phyloP scores from a whole-genome alignment of 805 yeast genomes.

The Starmerella etchellsii region DNA sequence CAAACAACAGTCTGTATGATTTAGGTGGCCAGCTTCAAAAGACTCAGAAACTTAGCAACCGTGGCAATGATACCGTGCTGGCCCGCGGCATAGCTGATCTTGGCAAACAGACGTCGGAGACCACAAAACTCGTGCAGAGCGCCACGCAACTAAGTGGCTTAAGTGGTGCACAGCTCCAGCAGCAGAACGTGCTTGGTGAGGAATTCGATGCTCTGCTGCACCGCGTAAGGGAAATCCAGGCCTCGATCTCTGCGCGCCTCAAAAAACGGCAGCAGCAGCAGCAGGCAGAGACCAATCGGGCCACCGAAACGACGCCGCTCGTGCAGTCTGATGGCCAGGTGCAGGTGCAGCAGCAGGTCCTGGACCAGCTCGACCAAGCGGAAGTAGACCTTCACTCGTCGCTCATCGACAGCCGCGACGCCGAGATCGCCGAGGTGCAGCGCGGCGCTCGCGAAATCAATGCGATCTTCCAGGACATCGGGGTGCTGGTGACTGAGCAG shows the following conservation, averaged over 20 bases:
- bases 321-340: slow-evolving; percentile 2
- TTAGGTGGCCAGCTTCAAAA: slow-evolving; percentile 16
- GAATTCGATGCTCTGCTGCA: slow-evolving; percentile 12
- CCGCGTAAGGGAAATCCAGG: slow-evolving; percentile 9
- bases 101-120: slow-evolving; percentile 10
- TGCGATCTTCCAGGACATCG: slow-evolving; percentile 69
- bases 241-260: slow-evolving; percentile 8
- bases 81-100: slow-evolving; percentile 10
- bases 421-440: slow-evolving; percentile 58
- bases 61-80: slow-evolving; percentile 5
- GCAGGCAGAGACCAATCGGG: not conserved
- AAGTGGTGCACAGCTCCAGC: slow-evolving; percentile 1
- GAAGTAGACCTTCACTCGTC: slow-evolving; percentile 23
- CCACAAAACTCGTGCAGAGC: slow-evolving; percentile 2
- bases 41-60: slow-evolving; percentile 6
- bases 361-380: slow-evolving; percentile 29
- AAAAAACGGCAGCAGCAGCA: slow-evolving; percentile 3
- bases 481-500: slow-evolving; percentile 66
- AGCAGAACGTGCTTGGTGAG: slow-evolving; percentile 7
- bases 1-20: slow-evolving; percentile 18
- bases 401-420: slow-evolving; percentile 53
- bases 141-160: slow-evolving; percentile 3
- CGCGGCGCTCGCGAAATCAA: slow-evolving; percentile 76
- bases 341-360: slow-evolving; percentile 28
- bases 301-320: slow-evolving; percentile 2